phyloP scores from a whole-genome alignment of 2,329 filamentous ascomycete species.

The Nemania serpens region DNA sequence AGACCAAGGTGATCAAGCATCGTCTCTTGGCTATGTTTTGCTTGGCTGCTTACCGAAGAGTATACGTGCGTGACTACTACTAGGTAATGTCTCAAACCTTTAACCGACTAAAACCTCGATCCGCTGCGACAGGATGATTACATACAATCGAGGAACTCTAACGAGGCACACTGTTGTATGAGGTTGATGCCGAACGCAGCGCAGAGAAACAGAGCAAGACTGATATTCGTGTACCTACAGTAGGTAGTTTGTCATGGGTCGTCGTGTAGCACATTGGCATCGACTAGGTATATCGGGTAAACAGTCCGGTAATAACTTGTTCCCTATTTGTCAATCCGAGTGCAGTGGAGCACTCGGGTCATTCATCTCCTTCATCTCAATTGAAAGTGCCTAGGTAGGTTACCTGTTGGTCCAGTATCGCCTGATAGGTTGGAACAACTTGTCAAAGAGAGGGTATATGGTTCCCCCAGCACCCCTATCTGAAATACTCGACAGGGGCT shows the following conservation, averaged over 20 bases:
- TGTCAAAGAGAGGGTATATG: too few species aligned
- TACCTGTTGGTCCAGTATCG: neutral
- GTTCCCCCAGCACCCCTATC: neutral
- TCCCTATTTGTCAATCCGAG: conserved; percentile 11
- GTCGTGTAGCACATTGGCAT: neutral
- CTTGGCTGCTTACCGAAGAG: neutral
- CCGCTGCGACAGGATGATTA: too few species aligned
- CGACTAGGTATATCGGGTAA: neutral
- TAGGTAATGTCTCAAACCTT: too few species aligned
- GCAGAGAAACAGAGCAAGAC: neutral
- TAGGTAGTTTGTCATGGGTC: neutral
- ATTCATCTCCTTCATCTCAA: too few species aligned
- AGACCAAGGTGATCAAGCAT: neutral
- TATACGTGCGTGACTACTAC: neutral
- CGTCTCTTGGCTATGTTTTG: neutral
- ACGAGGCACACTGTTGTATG: too few species aligned
- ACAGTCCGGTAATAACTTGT: neutral
- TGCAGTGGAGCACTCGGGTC: neutral
- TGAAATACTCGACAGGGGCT: neutral
- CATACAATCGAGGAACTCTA: too few species aligned
- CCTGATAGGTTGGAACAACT: too few species aligned
- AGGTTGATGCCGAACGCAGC: too few species aligned
- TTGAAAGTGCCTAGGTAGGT: neutral
- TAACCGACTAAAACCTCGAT: too few species aligned
- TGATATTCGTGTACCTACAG: too few species aligned